phyloP scores from a whole-genome alignment of 306 rosid genomes.

The Albizia julibrissin region DNA sequence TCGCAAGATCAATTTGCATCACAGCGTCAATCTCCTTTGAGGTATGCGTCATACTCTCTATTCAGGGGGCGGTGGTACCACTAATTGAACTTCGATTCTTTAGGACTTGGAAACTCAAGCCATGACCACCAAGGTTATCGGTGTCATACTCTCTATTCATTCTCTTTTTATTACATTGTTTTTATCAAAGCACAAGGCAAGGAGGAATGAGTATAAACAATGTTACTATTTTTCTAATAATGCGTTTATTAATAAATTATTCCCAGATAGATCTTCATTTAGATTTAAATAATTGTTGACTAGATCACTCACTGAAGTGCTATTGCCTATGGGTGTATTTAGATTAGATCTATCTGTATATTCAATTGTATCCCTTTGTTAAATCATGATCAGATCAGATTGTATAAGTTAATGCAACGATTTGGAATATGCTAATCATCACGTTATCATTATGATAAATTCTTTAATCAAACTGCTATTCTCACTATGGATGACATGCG shows the following conservation, averaged over 20 bases:
- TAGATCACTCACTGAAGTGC: not conserved
- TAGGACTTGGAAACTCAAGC: too few relatives aligned
- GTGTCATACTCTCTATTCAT: too few relatives aligned
- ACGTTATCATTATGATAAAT: not conserved
- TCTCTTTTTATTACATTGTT: not conserved
- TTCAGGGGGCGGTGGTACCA: too few relatives aligned
- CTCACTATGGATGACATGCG: not conserved
- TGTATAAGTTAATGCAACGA: not conserved
- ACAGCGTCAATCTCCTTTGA: too few relatives aligned
- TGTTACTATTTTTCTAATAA: not conserved
- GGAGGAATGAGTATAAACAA: not conserved
- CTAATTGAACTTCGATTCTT: too few relatives aligned
- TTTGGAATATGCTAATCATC: not conserved
- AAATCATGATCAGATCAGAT: not conserved
- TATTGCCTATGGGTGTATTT: not conserved
- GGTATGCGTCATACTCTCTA: too few relatives aligned
- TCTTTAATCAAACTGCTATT: not conserved
- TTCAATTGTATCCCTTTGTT: not conserved
- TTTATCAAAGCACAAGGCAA: not conserved
- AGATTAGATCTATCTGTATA: not conserved
- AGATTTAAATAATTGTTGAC: slow-evolving; percentile 16
- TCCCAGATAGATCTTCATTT: slow-evolving; percentile 28
- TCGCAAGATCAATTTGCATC: too few relatives aligned
- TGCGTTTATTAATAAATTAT: not conserved
- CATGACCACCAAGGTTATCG: too few relatives aligned